Evolutionary conservation across 129 eudicot genomes (phyloP), one percentile per base, ranked within the genome.

Genomic region (Deinandra increscens): DNA sequence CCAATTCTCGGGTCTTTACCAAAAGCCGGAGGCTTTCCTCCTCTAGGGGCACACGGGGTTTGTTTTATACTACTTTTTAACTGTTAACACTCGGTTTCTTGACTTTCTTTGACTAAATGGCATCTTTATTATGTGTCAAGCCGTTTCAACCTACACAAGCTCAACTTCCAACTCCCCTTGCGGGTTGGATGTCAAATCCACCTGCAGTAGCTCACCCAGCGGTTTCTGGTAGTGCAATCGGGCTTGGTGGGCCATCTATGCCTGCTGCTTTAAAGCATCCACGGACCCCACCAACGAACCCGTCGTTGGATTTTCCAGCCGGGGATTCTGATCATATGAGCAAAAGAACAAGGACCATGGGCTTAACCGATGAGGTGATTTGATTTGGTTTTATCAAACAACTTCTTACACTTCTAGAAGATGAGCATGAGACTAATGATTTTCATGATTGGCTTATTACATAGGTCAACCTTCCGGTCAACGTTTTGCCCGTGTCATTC

Each of bases 151-250:
- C 95, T 45, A 70, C 88, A 54, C 84, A 80, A 53, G 81, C 90
- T 26, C 90, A 87, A 7, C 86, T 87, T 71, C 90, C 96, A 53
- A 60, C 88, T 46, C 88, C 87, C 17, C 90, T 91, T 64, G 97
- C 96, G 13, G 93, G 97, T 62, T 91, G 97, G 97, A 91, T 91
- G 97, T 85, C 97, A 6, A 91, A 85, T 56, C 89, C 97, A 6
- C 84, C 96, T 13, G 55, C 93, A 19, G 84, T 79, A 17, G 44
- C 85, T 65, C 97, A 88, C 76, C 85, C 91, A 8, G 76, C 88
- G 14, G 97, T 83, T 20, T 85, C 97, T 22, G 86, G 89, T 59
- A 91, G 92, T 69, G 91, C 83, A 15, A 84, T 86, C 38, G 87
- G 98, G 70, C 85, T 88, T 39, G 91, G 90, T 59, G 88, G 75